Percentiles rank a stretch among this genome's conserved stretches.
Evolutionary conservation across 257 asterid genomes (phyloP).

Genomic region (Nicotiana noctiflora): DNA sequence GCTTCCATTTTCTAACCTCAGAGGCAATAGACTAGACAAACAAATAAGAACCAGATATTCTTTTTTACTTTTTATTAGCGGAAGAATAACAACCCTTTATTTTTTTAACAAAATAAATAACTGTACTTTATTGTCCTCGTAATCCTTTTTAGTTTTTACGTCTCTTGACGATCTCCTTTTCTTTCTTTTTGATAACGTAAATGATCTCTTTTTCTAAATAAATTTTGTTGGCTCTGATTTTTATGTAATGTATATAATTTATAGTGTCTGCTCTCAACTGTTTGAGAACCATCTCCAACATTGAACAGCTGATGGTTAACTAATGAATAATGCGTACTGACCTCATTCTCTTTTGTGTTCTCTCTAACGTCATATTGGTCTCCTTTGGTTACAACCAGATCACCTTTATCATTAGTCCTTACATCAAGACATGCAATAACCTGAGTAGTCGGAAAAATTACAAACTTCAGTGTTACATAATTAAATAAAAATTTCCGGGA

Average conservation of each 20-base stretch:
- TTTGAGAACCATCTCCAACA: not conserved
- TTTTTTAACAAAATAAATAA: not conserved
- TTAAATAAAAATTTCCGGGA: not conserved
- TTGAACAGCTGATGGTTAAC: not conserved
- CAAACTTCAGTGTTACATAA: not conserved
- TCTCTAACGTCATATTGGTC: slow-evolving; percentile 97
- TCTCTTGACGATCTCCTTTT: not conserved
- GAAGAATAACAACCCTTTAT: not conserved
- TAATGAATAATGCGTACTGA: slow-evolving; percentile 5
- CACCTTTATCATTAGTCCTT: slow-evolving; percentile 84
- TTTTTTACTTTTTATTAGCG: not conserved
- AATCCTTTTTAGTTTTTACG: not conserved
- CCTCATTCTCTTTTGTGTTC: slow-evolving; percentile 74
- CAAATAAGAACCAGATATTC: not conserved
- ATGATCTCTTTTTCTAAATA: not conserved
- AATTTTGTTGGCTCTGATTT: not conserved
- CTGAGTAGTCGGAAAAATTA: slow-evolving; percentile 37
- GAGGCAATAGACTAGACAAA: not conserved
- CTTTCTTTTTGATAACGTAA: not conserved
- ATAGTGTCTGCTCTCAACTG: not conserved
- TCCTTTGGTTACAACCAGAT: slow-evolving; percentile 95
- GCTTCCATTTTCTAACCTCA: not conserved
- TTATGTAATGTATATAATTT: not conserved
- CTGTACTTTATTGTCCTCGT: not conserved
- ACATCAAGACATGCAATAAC: slow-evolving; percentile 99